A percentile compares a stretch with the other conserved stretches of the same genome.
phyloP scores from a whole-genome alignment of 176 grass and related monocot genomes.

The Carex littledalei region DNA sequence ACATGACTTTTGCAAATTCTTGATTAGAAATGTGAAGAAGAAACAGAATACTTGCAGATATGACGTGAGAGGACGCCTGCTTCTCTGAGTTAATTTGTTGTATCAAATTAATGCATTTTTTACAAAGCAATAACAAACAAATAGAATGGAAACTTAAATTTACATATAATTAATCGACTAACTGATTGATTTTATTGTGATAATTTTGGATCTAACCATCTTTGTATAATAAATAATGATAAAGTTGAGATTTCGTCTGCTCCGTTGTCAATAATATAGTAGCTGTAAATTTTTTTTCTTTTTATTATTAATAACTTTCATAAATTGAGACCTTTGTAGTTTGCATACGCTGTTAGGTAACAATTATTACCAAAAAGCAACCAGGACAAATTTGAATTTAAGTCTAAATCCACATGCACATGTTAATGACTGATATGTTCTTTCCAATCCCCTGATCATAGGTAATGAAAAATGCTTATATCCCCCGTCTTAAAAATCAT shows the following conservation, averaged over 20 bases:
- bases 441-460: not conserved
- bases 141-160: not conserved
- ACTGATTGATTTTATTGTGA: not conserved
- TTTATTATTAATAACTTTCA: not conserved
- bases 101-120: not conserved
- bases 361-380: not conserved
- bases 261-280: not conserved
- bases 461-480: not conserved
- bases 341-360: not conserved
- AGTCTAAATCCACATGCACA: not conserved
- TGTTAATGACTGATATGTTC: not conserved
- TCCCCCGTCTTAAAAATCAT: not conserved
- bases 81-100: not conserved
- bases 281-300: not conserved
- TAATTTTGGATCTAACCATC: not conserved
- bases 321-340: not conserved
- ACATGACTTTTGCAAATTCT: slow-evolving; percentile 12
- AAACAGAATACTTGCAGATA: not conserved
- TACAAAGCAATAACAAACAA: not conserved
- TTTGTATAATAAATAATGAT: not conserved
- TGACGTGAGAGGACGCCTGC: not conserved
- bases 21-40: not conserved
- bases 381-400: not conserved
- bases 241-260: not conserved
- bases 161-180: not conserved